These are phyloP conservation scores for Adiantum capillusveneris DNA, from an alignment of 75 land plant genomes.

Conservation along the genomic window DNA sequence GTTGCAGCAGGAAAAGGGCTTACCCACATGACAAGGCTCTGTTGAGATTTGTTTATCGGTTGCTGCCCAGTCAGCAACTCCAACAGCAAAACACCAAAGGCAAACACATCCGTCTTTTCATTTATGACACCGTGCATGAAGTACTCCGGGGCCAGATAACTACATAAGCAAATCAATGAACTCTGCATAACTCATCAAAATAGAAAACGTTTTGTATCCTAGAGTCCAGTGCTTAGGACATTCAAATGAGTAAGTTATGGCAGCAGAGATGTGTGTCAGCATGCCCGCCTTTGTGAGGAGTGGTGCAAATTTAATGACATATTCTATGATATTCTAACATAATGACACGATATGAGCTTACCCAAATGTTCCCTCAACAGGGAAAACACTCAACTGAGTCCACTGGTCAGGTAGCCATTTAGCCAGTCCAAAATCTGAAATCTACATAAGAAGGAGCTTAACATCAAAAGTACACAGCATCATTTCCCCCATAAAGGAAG, in stretches of 20 bases:
- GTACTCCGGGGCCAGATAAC: constrained; percentile 64
- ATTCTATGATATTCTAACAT: too few relatives aligned
- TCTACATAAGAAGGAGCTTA: constrained; percentile 25
- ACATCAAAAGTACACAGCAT: not conserved
- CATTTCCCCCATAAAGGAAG: not conserved
- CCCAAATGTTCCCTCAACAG: constrained; percentile 90
- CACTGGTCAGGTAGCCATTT: constrained; percentile 76
- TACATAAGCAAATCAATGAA: too few relatives aligned
- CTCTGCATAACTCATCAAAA: too few relatives aligned
- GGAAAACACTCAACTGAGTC: constrained; percentile 64
- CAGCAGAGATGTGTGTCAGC: too few relatives aligned
- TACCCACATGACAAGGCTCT: constrained; percentile 83
- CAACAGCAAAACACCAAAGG: constrained; percentile 77
- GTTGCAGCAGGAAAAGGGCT: not conserved
- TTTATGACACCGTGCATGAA: constrained; percentile 65
- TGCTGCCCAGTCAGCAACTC: constrained; percentile 78
- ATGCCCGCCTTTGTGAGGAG: too few relatives aligned
- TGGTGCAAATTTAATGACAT: too few relatives aligned
- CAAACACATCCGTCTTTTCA: constrained; percentile 84
- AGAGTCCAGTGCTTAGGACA: too few relatives aligned
- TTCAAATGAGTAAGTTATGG: too few relatives aligned
- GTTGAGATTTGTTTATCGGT: constrained; percentile 52
- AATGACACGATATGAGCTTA: too few relatives aligned
- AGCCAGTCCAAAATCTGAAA: constrained; percentile 90
- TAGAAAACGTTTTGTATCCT: too few relatives aligned